Evolutionary conservation across 352 stramenopile genomes (phyloP).

Genomic region (Phytopythium aichiense): DNA sequence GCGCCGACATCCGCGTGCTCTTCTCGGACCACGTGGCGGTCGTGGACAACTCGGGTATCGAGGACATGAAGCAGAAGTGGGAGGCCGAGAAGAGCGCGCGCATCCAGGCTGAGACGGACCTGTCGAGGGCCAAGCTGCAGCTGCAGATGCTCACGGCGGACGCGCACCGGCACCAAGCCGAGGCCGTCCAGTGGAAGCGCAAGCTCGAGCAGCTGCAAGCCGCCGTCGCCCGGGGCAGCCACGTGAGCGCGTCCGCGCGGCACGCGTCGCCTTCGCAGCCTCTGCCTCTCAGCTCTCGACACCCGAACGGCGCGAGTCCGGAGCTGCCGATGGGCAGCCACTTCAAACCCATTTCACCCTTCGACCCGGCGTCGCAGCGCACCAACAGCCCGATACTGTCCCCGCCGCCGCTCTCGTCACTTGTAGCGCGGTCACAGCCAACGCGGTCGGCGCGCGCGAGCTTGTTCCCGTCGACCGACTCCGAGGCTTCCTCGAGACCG

Average conservation of each 20-base stretch:
- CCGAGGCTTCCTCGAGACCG: not conserved
- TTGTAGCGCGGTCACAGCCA: not conserved
- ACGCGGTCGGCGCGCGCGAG: not conserved
- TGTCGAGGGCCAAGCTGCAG: slow-evolving; percentile 34
- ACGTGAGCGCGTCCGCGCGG: not conserved
- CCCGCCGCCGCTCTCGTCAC: not conserved
- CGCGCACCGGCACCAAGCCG: slow-evolving; percentile 13
- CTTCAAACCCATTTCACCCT: not conserved
- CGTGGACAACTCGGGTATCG: slow-evolving; percentile 66
- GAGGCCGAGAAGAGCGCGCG: slow-evolving; percentile 46
- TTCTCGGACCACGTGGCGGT: slow-evolving; percentile 74
- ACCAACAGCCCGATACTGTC: not conserved
- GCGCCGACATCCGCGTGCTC: slow-evolving; percentile 50
- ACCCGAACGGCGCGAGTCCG: not conserved
- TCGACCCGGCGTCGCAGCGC: slow-evolving; percentile 8
- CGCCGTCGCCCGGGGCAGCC: slow-evolving; percentile 4
- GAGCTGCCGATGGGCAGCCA: not conserved
- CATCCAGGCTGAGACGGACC: slow-evolving; percentile 43
- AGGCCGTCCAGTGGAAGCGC: slow-evolving; percentile 29
- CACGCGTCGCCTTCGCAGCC: not conserved
- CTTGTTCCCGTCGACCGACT: slow-evolving; percentile 1
- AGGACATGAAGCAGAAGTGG: slow-evolving; percentile 55
- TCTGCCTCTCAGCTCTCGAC: not conserved
- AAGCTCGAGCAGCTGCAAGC: slow-evolving; percentile 20
- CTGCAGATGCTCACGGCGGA: slow-evolving; percentile 25